Conservation (phyloP, 2,329 filamentous ascomycete genomes). For the Colletotrichum spinosum region DNA sequence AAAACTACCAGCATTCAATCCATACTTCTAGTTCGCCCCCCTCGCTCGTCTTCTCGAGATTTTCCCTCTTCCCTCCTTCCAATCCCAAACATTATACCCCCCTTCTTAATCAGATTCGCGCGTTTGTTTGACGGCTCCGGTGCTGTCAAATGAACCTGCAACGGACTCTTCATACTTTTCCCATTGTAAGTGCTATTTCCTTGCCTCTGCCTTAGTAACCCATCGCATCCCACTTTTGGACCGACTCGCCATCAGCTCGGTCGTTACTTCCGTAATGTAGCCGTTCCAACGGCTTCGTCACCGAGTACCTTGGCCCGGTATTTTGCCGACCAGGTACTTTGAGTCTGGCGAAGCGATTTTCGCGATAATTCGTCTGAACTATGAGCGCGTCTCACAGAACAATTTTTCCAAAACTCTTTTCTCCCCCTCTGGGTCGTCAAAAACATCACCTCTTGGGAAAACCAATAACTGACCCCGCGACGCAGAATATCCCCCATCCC, state of each 20-base stretch:
- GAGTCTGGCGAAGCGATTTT: neutral
- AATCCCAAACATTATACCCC: slow-evolving; percentile 39
- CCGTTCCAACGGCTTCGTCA: slow-evolving; percentile 7
- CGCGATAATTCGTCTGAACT: too few relatives aligned
- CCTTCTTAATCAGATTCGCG: slow-evolving; percentile 61
- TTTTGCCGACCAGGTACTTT: neutral
- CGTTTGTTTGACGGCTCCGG: slow-evolving; percentile 88
- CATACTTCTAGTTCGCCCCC: slow-evolving; percentile 36
- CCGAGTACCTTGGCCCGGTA: neutral
- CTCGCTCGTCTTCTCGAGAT: neutral
- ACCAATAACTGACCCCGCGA: slow-evolving; percentile 40
- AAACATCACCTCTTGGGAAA: slow-evolving; percentile 1
- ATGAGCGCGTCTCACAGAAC: too few relatives aligned
- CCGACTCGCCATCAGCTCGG: too few relatives aligned
- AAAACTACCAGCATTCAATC: slow-evolving; percentile 28
- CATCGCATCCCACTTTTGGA: too few relatives aligned
- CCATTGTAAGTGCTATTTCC: slow-evolving; percentile 65
- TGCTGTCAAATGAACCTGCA: slow-evolving; percentile 99
- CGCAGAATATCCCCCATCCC: slow-evolving; percentile 66
- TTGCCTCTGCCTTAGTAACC: neutral
- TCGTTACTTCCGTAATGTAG: neutral
- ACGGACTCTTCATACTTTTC: slow-evolving; percentile 68
- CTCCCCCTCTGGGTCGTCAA: neutral
- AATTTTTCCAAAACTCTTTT: neutral
- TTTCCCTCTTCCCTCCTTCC: slow-evolving; percentile 19